Evolutionary conservation across 257 asterid species (phyloP), one percentile per base, ranked within the genome.

Genomic region (Misopates orontium): DNA sequence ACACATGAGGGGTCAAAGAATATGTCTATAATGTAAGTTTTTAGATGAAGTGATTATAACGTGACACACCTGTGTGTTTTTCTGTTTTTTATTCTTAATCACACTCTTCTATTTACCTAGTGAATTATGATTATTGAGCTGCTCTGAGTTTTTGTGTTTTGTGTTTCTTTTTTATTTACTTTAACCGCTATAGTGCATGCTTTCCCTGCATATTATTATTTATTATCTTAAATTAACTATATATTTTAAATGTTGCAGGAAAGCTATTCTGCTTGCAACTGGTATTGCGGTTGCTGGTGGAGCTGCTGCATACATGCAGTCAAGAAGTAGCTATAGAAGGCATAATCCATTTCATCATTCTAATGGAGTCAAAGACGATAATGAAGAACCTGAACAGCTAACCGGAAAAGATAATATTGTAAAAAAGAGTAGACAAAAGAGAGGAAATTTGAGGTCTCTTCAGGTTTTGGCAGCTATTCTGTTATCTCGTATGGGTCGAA

Each of bases 271-370:
- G 67, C 74, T 94, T 77, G 89, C 97, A 48, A 82, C 99, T 71
- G 90, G 99, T 76, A 73, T 94, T 74, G 81, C 83, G 40, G 91
- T 87, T 40, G 99, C 90, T 64, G 95, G 99, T 72, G 99, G 99
- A 69, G 96, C 97, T 66, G 95, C 95, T 74, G 91, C 85, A 19
- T 90, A 83, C 74, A 75, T 79, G 78, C 96, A 81, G 58, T 81
- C 88, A 69, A 88, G 88, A 70, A 90, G 66, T 56, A 78, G 70
- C 63, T 24, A 51, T 65, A 88, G 51, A 66, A 76, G 72, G 62
- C 74, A 64, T 53, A 67, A 69, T 70, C 66, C 86, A 66, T 62
- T 66, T 70, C 74, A 42, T 56, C 85, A 70, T 64, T 70, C 78
- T 58, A 82, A 87, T 78, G 92, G 89, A 66, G 73, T 56, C 67